phyloP scores from a whole-genome alignment of 768 basidiomycete genomes.

The Mycena rosella region DNA sequence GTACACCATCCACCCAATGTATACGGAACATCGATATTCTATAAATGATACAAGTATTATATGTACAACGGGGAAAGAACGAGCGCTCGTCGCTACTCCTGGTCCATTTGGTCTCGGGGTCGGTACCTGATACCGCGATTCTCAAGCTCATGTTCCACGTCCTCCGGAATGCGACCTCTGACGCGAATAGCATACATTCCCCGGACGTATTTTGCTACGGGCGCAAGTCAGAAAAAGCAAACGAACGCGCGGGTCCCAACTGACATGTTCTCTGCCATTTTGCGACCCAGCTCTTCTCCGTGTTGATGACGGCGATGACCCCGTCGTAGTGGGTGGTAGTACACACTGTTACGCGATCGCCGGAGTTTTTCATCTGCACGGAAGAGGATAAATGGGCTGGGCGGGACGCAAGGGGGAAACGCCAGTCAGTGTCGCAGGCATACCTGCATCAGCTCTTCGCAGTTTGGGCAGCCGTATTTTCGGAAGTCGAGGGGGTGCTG shows the following conservation, averaged over 20 bases:
- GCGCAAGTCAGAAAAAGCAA: conserved; percentile 15
- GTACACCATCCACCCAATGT: conserved; percentile 29
- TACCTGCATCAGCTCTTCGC: conserved; percentile 95
- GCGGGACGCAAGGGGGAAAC: background rate
- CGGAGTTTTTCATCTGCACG: conserved; percentile 85
- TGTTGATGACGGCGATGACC: conserved; percentile 86
- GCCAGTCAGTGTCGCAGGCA: conserved; percentile 34
- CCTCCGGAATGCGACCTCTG: conserved; percentile 86
- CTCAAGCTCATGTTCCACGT: conserved; percentile 86
- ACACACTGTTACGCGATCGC: conserved; percentile 86
- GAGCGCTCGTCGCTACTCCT: conserved; percentile 67
- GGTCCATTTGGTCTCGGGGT: conserved; percentile 85
- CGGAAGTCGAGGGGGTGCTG: conserved; percentile 88
- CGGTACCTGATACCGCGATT: conserved; percentile 85
- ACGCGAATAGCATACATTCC: conserved; percentile 96
- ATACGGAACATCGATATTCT: conserved; percentile 2
- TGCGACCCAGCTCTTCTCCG: conserved; percentile 94
- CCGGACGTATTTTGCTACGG: conserved; percentile 85
- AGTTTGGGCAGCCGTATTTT: conserved; percentile 93
- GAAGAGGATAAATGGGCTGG: conserved; percentile 1
- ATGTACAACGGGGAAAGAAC: background rate
- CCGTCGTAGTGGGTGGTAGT: conserved; percentile 96
- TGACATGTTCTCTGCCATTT: conserved; percentile 95
- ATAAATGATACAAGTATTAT: conserved; percentile 20
- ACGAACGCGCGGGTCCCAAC: conserved; percentile 43